Conservation (phyloP, 2,329 filamentous ascomycete species). For the Ophiostoma angusticollis region DNA sequence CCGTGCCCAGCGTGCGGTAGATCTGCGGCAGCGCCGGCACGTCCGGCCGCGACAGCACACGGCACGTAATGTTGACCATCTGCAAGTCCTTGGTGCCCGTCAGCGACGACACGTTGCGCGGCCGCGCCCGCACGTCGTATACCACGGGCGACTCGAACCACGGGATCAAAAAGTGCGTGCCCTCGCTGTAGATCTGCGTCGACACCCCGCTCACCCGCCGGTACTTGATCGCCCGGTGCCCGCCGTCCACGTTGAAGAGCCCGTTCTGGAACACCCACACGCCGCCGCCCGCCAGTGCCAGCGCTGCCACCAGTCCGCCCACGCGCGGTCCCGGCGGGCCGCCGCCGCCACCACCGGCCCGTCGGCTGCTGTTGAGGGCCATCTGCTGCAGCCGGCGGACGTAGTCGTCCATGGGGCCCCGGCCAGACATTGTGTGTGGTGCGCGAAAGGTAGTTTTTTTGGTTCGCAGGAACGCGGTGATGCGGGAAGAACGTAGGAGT, state of each 20-base stretch:
- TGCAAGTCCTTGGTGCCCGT: slow-evolving; percentile 98
- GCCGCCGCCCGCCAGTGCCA: slow-evolving; percentile 34
- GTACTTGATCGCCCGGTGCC: slow-evolving; percentile 98
- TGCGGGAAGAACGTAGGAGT: not conserved
- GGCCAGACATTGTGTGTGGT: slow-evolving; percentile 21
- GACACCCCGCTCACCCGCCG: slow-evolving; percentile 81
- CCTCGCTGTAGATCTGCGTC: slow-evolving; percentile 94
- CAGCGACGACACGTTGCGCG: slow-evolving; percentile 88
- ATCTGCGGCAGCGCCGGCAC: slow-evolving; percentile 91
- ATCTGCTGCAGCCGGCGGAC: slow-evolving; percentile 38
- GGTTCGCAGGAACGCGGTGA: too few species aligned
- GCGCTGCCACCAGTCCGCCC: slow-evolving; percentile 27
- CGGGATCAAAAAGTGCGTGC: slow-evolving; percentile 85
- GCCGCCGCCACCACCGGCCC: slow-evolving; percentile 25
- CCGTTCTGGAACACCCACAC: slow-evolving; percentile 44
- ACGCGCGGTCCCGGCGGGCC: slow-evolving; percentile 29
- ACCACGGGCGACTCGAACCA: slow-evolving; percentile 97
- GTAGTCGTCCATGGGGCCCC: slow-evolving; percentile 35
- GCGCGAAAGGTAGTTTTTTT: not conserved
- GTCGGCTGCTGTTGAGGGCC: slow-evolving; percentile 27
- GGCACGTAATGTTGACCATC: slow-evolving; percentile 97
- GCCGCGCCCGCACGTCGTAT: slow-evolving; percentile 96
- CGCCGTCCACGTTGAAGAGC: slow-evolving; percentile 82
- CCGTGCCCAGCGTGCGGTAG: slow-evolving; percentile 95
- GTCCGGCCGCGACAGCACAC: slow-evolving; percentile 88